Conservation (phyloP, 2,329 filamentous ascomycete species). For the Drechmeria coniospora region DNA sequence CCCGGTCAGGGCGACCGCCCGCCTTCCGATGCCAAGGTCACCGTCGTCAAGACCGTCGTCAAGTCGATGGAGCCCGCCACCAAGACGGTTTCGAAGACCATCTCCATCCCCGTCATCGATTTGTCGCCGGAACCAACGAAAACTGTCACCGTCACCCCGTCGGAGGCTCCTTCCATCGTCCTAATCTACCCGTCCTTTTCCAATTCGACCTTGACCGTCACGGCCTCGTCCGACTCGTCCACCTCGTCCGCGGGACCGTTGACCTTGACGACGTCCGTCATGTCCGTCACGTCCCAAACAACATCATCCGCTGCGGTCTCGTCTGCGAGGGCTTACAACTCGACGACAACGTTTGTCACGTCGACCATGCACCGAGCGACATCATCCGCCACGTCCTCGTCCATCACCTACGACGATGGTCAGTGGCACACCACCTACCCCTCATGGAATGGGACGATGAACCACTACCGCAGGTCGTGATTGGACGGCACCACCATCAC, state of each 20-base stretch:
- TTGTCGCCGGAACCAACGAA: slow-evolving; percentile 10
- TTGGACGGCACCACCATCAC: too few species aligned
- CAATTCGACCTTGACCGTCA: slow-evolving; percentile 2
- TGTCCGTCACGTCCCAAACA: too few species aligned
- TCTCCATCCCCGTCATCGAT: slow-evolving; percentile 17
- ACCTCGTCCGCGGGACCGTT: too few species aligned
- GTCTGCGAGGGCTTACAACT: too few species aligned
- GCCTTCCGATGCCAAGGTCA: slow-evolving; percentile 11
- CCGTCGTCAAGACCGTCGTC: slow-evolving; percentile 18
- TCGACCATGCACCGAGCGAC: too few species aligned
- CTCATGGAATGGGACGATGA: slow-evolving; percentile 24
- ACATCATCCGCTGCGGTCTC: too few species aligned
- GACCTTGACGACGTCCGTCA: too few species aligned
- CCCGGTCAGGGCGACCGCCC: slow-evolving; percentile 6
- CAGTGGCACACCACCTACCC: slow-evolving; percentile 31
- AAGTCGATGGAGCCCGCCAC: too few species aligned
- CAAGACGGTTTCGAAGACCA: too few species aligned
- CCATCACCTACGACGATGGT: slow-evolving; percentile 24
- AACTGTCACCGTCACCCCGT: slow-evolving; percentile 14
- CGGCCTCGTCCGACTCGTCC: slow-evolving; percentile 3
- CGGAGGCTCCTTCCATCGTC: background rate
- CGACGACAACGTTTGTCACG: too few species aligned
- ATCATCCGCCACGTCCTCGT: slow-evolving; percentile 7
- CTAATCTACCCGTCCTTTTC: too few species aligned
- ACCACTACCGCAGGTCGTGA: slow-evolving; percentile 1